Percentiles rank a stretch among this genome's conserved stretches.
These are phyloP conservation scores for Dovyalis caffra DNA, from an alignment of 345 rosid species.

Conservation along the genomic window DNA sequence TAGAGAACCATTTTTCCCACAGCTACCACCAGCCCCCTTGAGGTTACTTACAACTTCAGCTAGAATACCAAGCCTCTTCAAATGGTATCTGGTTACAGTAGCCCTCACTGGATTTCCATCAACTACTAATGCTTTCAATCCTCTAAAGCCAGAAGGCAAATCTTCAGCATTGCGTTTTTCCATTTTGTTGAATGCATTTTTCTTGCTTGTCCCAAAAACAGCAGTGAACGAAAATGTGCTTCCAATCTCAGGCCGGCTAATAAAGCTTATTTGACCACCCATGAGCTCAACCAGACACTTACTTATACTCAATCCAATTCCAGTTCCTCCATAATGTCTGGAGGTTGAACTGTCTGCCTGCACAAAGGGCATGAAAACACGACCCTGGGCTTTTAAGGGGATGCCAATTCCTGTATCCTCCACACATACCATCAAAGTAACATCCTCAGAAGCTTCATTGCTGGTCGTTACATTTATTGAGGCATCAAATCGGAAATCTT, in stretches of 20 bases:
- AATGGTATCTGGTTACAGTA: conserved; percentile 81
- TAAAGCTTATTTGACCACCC: conserved; percentile 82
- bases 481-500: conserved; percentile 32
- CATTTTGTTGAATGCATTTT: conserved; percentile 22
- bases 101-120: conserved; percentile 91
- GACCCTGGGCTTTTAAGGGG: conserved; percentile 77
- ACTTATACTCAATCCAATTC: conserved; percentile 95
- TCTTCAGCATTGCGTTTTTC: conserved; percentile 62
- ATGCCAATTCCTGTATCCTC: conserved; percentile 98
- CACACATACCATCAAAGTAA: conserved; percentile 68
- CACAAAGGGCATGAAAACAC: conserved; percentile 93
- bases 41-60: conserved; percentile 62
- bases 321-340: conserved; percentile 88
- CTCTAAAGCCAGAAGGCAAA: conserved; percentile 67
- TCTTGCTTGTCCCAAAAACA: conserved; percentile 52
- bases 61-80: conserved; percentile 82
- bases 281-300: conserved; percentile 92
- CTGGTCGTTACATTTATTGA: conserved; percentile 31
- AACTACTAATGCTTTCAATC: conserved; percentile 76
- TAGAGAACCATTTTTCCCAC: conserved; percentile 49
- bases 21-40: conserved; percentile 33
- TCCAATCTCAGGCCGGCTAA: conserved; percentile 77
- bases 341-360: conserved; percentile 99
- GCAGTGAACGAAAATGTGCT: conserved; percentile 88
- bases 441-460: conserved; percentile 42